phyloP scores from a whole-genome alignment of 2,329 filamentous ascomycete species.

The Rhinocladiella similis region DNA sequence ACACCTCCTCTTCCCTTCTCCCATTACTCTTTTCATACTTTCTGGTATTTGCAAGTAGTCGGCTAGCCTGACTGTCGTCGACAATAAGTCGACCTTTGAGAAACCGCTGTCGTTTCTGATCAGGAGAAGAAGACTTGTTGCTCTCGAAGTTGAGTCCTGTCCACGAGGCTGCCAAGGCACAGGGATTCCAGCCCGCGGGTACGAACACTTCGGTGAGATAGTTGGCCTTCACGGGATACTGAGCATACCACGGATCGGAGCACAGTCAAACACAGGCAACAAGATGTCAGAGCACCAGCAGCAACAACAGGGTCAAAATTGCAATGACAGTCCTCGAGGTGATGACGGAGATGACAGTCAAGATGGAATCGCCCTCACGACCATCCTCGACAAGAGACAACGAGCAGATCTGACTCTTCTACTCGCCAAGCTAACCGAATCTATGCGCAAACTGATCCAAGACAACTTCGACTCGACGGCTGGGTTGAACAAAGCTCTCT shows the following conservation, averaged over 20 bases:
- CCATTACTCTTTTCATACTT: not conserved
- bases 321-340: slow-evolving; percentile 1
- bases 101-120: no score
- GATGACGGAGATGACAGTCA: slow-evolving; percentile 17
- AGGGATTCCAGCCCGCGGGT: not conserved
- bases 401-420: slow-evolving; percentile 45
- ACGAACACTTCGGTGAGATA: no score
- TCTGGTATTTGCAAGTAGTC: not conserved
- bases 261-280: no score
- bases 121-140: no score
- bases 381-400: slow-evolving; percentile 43
- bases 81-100: not conserved
- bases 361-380: slow-evolving; percentile 40
- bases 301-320: no score
- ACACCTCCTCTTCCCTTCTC: slow-evolving; percentile 9
- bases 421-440: slow-evolving; percentile 40
- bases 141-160: not conserved
- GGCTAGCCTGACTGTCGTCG: no score
- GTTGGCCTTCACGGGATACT: no score
- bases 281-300: no score
- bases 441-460: slow-evolving; percentile 41
- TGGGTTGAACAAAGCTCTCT: slow-evolving; percentile 27
- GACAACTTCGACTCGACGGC: slow-evolving; percentile 39
- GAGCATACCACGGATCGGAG: no score
- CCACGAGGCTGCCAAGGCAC: no score